These are phyloP conservation scores for Fusarium domesticum DNA, from an alignment of 2,329 filamentous ascomycete genomes.

Conservation along the genomic window DNA sequence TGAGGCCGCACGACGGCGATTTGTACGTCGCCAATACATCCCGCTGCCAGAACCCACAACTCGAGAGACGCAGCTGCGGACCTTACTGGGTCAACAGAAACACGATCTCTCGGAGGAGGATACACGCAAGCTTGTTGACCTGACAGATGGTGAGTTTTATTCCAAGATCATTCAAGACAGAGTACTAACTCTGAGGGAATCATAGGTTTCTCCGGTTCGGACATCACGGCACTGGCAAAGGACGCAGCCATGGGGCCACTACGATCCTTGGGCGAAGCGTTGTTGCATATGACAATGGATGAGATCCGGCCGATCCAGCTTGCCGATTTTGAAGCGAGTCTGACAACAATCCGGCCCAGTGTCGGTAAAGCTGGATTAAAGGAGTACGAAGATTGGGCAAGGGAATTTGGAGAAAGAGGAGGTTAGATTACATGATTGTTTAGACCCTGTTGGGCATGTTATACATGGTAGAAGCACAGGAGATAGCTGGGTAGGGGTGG, in stretches of 20 bases:
- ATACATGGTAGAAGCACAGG: background rate
- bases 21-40: slow-evolving; percentile 93
- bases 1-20: slow-evolving; percentile 84
- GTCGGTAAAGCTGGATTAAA: slow-evolving; percentile 82
- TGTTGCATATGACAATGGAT: slow-evolving; percentile 90
- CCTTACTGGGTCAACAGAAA: slow-evolving; percentile 81
- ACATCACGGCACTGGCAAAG: slow-evolving; percentile 94
- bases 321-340: slow-evolving; percentile 77
- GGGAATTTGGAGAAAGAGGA: slow-evolving; percentile 86
- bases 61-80: slow-evolving; percentile 73
- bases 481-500: background rate
- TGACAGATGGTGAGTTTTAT: slow-evolving; percentile 72
- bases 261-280: slow-evolving; percentile 80
- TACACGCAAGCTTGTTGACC: slow-evolving; percentile 67
- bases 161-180: background rate
- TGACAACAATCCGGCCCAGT: slow-evolving; percentile 82
- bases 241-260: slow-evolving; percentile 97
- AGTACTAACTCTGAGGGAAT: slow-evolving; percentile 2
- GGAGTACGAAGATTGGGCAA: slow-evolving; percentile 92
- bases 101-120: slow-evolving; percentile 72
- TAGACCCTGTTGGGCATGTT: background rate
- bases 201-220: slow-evolving; percentile 94
- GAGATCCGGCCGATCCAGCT: slow-evolving; percentile 86
- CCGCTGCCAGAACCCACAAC: slow-evolving; percentile 85
- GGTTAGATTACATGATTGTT: slow-evolving; percentile 48